Evolutionary conservation across 768 basidiomycete genomes (phyloP), one percentile per base, ranked within the genome.

Genomic region (Rickenella mellea): DNA sequence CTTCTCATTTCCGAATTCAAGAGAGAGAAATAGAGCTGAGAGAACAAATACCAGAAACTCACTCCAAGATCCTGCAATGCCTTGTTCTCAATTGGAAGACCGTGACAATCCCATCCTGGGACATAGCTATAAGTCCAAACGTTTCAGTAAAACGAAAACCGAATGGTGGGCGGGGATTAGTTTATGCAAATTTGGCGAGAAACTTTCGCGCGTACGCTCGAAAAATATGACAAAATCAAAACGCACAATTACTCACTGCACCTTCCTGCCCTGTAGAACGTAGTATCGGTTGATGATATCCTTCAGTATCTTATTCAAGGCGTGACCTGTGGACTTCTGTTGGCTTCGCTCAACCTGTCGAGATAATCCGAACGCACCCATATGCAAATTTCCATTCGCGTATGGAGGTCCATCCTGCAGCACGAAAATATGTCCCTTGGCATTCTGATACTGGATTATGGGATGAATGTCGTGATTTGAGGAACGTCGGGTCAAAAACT

Each of bases 51-150:
- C n/a, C n/a, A n/a, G 20, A 27, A 20, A 49, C 74, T 42, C 55
- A 87, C 87, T 42, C 76, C 71, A 21, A 94, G 68, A 19, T 83
- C 74, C 46, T 83, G 69, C 27, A 99, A 64, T 0, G 92, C 87
- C 54, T 96, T 97, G 50, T 90, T 89, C 59, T 98, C 94, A 47
- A 98, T 97, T 0, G 94, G 94, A 10, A 97, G 76, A 5, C 94
- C 94, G 58, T 99, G 94, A 53, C 94, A 98, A 55, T 99, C 94
- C 90, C 91, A 99, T 8, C 94, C 94, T 27, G 94, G 93, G 11
- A 86, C 61, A 62, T 93, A 97, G 54, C 94, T 97, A 44, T n/a
- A 10, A 27, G 30, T 40, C 42, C 39, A 42, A 24, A 27, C 24
- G 2, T 11, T 28, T 22, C 48, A 30, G 46, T 32, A 9, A 24